Evolutionary conservation across 805 yeast species (phyloP).

Genomic region (Zygotorulaspora danielsina): DNA sequence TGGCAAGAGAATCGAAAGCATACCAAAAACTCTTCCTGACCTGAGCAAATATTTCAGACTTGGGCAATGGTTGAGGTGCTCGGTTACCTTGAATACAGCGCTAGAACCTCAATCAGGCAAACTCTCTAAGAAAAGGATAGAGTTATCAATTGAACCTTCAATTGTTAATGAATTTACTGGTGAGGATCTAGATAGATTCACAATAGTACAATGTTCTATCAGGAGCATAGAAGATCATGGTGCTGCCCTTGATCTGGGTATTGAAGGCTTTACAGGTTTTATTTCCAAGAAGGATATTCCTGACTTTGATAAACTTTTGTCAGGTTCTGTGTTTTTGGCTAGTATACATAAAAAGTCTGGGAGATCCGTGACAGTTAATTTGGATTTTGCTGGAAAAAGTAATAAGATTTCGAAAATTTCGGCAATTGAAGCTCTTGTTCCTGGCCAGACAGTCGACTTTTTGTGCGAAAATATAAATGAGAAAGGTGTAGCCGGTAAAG

Average conservation of each 20-base stretch:
- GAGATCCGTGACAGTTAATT: constrained; percentile 50
- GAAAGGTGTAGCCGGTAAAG: constrained; percentile 67
- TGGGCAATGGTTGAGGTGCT: constrained; percentile 87
- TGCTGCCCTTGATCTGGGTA: constrained; percentile 67
- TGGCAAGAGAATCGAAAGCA: constrained; percentile 17
- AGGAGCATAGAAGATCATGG: constrained; percentile 91
- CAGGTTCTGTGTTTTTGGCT: constrained; percentile 70
- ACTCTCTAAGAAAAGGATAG: constrained; percentile 55
- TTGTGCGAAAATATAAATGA: constrained; percentile 53
- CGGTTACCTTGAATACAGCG: constrained; percentile 54
- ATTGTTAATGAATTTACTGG: constrained; percentile 59
- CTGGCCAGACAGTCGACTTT: constrained; percentile 80
- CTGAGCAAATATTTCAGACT: constrained; percentile 50
- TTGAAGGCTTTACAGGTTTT: constrained; percentile 58
- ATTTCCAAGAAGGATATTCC: constrained; percentile 64
- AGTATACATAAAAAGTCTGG: constrained; percentile 47
- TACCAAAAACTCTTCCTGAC: constrained; percentile 52
- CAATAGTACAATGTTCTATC: constrained; percentile 68
- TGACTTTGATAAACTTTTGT: constrained; percentile 37
- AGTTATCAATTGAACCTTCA: constrained; percentile 69
- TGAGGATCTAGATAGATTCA: constrained; percentile 63
- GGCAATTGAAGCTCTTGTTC: constrained; percentile 73
- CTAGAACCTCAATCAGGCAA: constrained; percentile 39
- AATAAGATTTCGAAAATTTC: constrained; percentile 51
- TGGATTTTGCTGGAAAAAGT: constrained; percentile 45